phyloP scores from a whole-genome alignment of 257 asterid genomes.

The Osmanthus fragrans region DNA sequence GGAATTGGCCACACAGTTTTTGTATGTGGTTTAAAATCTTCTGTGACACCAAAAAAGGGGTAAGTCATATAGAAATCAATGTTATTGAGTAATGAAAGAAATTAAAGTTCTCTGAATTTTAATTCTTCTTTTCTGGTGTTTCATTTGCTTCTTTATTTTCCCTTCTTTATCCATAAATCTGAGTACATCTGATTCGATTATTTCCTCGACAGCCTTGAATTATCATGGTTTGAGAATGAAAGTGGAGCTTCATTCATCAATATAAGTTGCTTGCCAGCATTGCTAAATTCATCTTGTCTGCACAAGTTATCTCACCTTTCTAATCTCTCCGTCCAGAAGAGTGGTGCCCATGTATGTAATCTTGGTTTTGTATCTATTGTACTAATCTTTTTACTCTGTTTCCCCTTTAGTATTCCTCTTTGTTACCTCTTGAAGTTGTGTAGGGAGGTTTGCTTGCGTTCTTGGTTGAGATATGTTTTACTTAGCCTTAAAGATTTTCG shows the following conservation, averaged over 20 bases:
- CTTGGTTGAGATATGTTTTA: neutral
- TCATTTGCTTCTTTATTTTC: neutral
- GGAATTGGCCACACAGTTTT: constrained; percentile 72
- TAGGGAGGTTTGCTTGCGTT: neutral
- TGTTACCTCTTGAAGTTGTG: neutral
- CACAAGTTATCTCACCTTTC: constrained; percentile 62
- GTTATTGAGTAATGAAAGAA: neutral
- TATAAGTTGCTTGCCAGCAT: constrained; percentile 78
- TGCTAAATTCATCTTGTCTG: constrained; percentile 78
- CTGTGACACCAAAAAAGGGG: constrained; percentile 52
- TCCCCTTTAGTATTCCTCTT: neutral
- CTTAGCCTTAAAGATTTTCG: neutral
- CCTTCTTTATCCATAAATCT: constrained; percentile 9
- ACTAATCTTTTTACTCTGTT: neutral
- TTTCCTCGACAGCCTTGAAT: constrained; percentile 58
- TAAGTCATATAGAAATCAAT: constrained; percentile 27
- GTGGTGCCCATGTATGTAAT: constrained; percentile 53
- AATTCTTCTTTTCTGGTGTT: neutral
- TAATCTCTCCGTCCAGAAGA: constrained; percentile 45
- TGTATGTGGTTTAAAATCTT: constrained; percentile 76
- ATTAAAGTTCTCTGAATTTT: neutral
- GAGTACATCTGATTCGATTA: constrained; percentile 1
- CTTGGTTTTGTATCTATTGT: constrained; percentile 22
- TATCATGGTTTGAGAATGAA: constrained; percentile 72
- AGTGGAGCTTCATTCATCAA: constrained; percentile 68